Evolutionary conservation across 345 rosid genomes (phyloP).

Genomic region (Eucalyptus albens): DNA sequence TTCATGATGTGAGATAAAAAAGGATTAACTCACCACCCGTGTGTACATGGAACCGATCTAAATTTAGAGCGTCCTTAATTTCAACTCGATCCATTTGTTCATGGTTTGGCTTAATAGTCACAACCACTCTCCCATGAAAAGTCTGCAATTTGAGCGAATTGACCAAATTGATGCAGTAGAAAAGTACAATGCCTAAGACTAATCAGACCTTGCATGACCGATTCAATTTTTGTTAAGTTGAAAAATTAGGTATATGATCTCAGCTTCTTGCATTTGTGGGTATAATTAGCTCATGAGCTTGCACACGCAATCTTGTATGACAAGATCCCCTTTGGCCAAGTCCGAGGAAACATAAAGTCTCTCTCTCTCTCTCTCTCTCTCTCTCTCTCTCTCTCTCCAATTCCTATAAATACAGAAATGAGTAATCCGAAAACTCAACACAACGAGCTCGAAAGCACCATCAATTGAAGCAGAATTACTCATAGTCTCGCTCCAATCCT

Average conservation of each 20-base stretch:
- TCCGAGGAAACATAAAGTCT: not conserved
- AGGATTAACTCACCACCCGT: not conserved
- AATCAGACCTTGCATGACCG: not conserved
- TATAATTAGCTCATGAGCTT: not conserved
- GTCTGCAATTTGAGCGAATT: not conserved
- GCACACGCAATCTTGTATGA: not conserved
- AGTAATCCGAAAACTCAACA: not conserved
- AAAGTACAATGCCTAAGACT: not conserved
- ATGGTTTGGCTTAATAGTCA: not conserved
- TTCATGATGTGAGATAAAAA: too few species aligned
- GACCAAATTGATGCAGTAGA: not conserved
- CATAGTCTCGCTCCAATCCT: not conserved
- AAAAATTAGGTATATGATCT: not conserved
- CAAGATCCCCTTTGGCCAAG: not conserved
- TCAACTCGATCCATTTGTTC: not conserved
- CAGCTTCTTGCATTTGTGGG: not conserved
- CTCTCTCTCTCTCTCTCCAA: not conserved
- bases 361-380: not conserved
- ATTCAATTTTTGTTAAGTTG: not conserved
- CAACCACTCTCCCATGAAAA: not conserved
- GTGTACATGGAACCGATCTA: not conserved
- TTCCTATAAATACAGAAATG: not conserved
- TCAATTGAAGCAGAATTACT: not conserved
- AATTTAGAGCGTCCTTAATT: not conserved
- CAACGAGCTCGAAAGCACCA: not conserved